Base-by-base conservation (phyloP, 495 filamentous ascomycete species). In the Diplogelasinospora grovesii region DNA sequence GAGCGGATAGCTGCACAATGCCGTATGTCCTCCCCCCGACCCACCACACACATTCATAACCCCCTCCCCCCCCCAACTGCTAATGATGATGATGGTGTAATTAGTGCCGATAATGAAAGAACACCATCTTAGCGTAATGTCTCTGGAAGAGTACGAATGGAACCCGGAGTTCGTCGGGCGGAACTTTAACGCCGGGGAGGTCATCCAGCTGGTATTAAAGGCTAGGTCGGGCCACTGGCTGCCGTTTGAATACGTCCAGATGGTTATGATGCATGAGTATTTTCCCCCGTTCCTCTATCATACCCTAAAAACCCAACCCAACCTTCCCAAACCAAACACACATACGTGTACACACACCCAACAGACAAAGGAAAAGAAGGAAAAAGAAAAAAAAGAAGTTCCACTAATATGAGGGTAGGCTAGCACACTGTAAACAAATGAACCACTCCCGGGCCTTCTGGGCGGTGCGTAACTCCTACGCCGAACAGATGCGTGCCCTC, bases 121-220 rank as follows among this genome's bases (percentile, higher is more conserved):
- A 16, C 62, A 87, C 49, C 69, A 77, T 49, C 64, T 90, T 35
- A 69, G 71, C 13, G 75, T 89, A 41, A 82, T 74, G 63, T 72
- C 84, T 1, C 71, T 90, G 7, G 86, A 89, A 54, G 85, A 90
- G 55, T 83, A 83, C 56, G 73, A 77, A 22, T 74, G 78, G 4
- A 90, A 89, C 55, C 50, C 54, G 8, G 85, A 89, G 50, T 90
- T 90, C 52, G 66, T 78, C 18, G 83, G 83, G 19, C 79, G 83
- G 26, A 88, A 88, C 45, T 86, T 90, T 71, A 90, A 90, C 50
- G 81, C 79, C 13, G 85, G 85, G n/a, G 86, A 88, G 59, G 75
- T 84, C 26, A 74, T 90, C 36, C 84, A 90, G 55, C 68, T 90
- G 2, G 85, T 90, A 8, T 72, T 90, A 24, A 79, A 78, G 49